Conservation (phyloP, 371 early-diverging fungal species). For the Mortierella sp. region DNA sequence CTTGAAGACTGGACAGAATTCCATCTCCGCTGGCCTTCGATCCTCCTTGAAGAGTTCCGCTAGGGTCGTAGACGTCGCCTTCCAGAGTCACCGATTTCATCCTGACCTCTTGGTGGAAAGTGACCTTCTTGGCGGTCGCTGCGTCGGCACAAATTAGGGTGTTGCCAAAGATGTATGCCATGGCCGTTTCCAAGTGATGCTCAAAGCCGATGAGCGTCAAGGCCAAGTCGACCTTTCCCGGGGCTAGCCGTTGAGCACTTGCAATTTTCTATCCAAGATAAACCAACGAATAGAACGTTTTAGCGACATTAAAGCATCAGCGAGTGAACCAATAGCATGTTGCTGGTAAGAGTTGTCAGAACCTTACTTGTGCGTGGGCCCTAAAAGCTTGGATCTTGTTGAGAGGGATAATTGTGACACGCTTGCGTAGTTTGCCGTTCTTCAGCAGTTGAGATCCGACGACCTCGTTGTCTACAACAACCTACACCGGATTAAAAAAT, state of each 20-base stretch:
- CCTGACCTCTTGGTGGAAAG: conserved; percentile 87
- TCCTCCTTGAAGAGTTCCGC: conserved; percentile 98
- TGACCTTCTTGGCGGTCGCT: conserved; percentile 88
- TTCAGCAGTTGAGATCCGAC: conserved; percentile 91
- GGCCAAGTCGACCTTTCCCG: conserved; percentile 90
- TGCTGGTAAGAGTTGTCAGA: neutral
- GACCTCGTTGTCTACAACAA: conserved; percentile 95
- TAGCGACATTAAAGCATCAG: neutral
- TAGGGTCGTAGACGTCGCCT: conserved; percentile 99
- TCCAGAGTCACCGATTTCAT: conserved; percentile 96
- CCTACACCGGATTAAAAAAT: conserved; percentile 56
- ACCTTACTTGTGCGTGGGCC: conserved; percentile 73
- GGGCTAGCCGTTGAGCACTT: conserved; percentile 81
- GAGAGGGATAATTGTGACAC: conserved; percentile 98
- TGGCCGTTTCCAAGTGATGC: conserved; percentile 84
- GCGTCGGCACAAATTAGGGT: conserved; percentile 95
- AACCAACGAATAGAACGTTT: too few relatives aligned
- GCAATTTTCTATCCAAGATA: conserved; percentile 64
- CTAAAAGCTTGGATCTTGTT: conserved; percentile 90
- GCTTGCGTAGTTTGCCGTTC: conserved; percentile 81
- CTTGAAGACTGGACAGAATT: conserved; percentile 81
- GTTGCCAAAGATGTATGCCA: conserved; percentile 97
- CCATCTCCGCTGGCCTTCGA: conserved; percentile 84
- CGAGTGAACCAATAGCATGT: neutral
- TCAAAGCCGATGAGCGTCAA: conserved; percentile 88